Evolutionary conservation across 2,329 filamentous ascomycete genomes (phyloP), one percentile per base, ranked within the genome.

Genomic region (Claviceps spartinae): DNA sequence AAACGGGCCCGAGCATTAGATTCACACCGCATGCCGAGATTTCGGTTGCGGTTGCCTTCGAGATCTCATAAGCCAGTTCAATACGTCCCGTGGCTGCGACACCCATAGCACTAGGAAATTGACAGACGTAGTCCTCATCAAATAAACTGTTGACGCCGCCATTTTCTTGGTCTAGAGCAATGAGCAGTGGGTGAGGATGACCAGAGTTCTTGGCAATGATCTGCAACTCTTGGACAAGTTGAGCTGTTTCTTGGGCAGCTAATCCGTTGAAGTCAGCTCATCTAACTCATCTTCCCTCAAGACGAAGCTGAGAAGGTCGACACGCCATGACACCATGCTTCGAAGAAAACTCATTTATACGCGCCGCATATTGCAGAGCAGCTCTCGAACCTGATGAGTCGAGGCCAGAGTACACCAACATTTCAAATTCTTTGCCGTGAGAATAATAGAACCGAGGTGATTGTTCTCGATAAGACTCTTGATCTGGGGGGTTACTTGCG

Each of bases 51-150:
- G 91, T 97, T 16, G 93, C 90, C 67, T 91, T 90, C 52, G 89
- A 91, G 52, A 97, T 82, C 59, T 91, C 85, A 63, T 91, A 95
- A 5, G 91, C 88, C 51, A 97, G 73, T 11, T 93, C 82, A 38
- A 83, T 83, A 11, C 85, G 90, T 24, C 90, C 88, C 4, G 90
- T 89, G 22, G 93, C 93, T n/a, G 91, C 89, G 55, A 96, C 78
- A 13, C 90, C 91, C 91, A 98, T 97, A 56, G 91, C 87, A 62
- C 90, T 95, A 8, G 93, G 93, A 60, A 95, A 98, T 65, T 97
- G 93, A 58, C 88, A 89, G 59, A 97, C 91, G 65, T 90, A 93
- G 62, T 93, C 88, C 60, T 95, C 89, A 65, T 97, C 91, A 62
- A 94, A 96, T 2, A 97, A 77, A 69, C 88, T 95, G 71, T 96